Evolutionary conservation across 106 monocot genomes (phyloP).

Genomic region (Phalaenopsis aphrodite): DNA sequence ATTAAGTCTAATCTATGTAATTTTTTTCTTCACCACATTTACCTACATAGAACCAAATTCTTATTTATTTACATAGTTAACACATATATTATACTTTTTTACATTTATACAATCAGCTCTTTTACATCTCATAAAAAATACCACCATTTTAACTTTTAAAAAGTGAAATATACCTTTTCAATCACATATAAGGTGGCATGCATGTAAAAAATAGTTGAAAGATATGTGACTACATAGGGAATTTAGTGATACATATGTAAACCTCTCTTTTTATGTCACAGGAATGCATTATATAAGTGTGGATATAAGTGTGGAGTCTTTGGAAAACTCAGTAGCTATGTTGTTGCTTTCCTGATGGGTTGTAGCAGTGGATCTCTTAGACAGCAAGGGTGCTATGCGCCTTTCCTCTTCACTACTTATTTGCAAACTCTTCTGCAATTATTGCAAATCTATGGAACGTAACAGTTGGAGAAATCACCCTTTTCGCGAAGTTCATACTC

Average conservation of each 20-base stretch:
- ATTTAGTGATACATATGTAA: too few species aligned
- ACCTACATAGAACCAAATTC: too few species aligned
- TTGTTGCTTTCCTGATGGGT: slow-evolving; percentile 85
- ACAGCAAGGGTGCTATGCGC: slow-evolving; percentile 60
- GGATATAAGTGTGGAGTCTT: slow-evolving; percentile 29
- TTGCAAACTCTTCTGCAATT: slow-evolving; percentile 63
- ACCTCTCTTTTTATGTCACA: not conserved
- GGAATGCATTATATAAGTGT: slow-evolving; percentile 77
- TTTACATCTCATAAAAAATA: too few species aligned
- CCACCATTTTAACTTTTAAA: too few species aligned
- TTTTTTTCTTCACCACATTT: not conserved
- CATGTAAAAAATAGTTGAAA: too few species aligned
- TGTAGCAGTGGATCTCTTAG: slow-evolving; percentile 79
- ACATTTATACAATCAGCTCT: too few species aligned
- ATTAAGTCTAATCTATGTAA: too few species aligned
- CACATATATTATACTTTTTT: too few species aligned
- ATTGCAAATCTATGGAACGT: slow-evolving; percentile 94
- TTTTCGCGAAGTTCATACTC: slow-evolving; percentile 62
- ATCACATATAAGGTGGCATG: too few species aligned
- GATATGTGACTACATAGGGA: too few species aligned
- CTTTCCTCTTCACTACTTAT: slow-evolving; percentile 63
- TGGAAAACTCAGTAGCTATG: slow-evolving; percentile 55
- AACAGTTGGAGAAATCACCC: slow-evolving; percentile 71
- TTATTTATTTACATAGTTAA: too few species aligned
- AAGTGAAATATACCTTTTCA: too few species aligned